These are phyloP conservation scores for Phaeophleospora eucalypticola DNA, from an alignment of 2,329 filamentous ascomycete genomes.

Conservation along the genomic window DNA sequence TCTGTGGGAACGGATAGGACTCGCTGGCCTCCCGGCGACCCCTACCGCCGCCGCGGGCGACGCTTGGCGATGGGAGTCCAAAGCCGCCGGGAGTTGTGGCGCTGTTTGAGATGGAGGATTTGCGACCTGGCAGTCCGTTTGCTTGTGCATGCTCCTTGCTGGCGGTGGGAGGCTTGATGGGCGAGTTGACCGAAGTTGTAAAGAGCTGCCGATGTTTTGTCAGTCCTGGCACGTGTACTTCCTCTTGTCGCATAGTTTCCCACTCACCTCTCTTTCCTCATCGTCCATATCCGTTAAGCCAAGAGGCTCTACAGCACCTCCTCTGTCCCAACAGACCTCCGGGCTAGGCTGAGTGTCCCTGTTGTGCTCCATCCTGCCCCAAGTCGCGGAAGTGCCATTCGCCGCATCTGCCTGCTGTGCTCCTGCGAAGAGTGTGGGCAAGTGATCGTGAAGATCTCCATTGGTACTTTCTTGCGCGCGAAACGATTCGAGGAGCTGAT, in stretches of 20 bases:
- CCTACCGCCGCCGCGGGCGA: conserved; percentile 64
- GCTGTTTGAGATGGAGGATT: conserved; percentile 66
- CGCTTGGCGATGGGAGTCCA: conserved; percentile 68
- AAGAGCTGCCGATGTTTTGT: conserved; percentile 62
- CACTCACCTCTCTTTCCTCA: conserved; percentile 59
- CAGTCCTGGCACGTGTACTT: background rate
- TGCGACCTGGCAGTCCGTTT: conserved; percentile 63
- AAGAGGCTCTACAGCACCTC: conserved; percentile 66
- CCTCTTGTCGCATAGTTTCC: background rate
- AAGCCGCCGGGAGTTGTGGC: conserved; percentile 62
- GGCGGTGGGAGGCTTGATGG: conserved; percentile 75
- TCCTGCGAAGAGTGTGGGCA: conserved; percentile 65
- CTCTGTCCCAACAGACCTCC: conserved; percentile 86
- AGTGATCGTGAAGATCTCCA: conserved; percentile 59
- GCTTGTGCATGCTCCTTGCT: conserved; percentile 59
- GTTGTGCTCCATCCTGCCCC: conserved; percentile 71
- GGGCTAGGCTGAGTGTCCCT: conserved; percentile 73
- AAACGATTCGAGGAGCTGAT: conserved; percentile 73
- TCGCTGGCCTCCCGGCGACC: conserved; percentile 76
- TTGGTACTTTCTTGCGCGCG: conserved; percentile 54
- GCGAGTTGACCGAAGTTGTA: conserved; percentile 83
- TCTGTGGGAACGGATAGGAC: conserved; percentile 54
- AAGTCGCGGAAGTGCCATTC: conserved; percentile 58
- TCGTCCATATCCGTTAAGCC: conserved; percentile 68
- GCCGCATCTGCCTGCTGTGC: conserved; percentile 74